A percentile compares a stretch with the other conserved stretches of the same genome.
phyloP scores from a whole-genome alignment of 257 asterid genomes.

The Lantana camara region DNA sequence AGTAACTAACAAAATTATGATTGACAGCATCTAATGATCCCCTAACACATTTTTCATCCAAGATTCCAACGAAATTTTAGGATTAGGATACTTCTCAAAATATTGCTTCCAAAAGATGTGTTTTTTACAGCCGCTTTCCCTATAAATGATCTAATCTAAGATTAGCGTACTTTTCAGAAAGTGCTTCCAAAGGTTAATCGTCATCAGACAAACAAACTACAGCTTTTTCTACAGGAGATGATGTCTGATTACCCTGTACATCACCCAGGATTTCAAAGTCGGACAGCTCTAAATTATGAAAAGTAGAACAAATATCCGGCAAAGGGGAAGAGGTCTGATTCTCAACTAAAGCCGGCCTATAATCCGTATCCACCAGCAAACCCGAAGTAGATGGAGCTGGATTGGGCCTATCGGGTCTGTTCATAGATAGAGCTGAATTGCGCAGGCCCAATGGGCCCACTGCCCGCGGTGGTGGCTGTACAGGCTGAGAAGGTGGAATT shows the following conservation, averaged over 20 bases:
- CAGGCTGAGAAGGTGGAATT: constrained; percentile 24
- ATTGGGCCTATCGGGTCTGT: constrained; percentile 17
- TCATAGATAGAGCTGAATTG: constrained; percentile 17
- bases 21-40: too few relatives aligned
- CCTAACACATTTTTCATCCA: too few relatives aligned
- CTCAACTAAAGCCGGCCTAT: constrained; percentile 15
- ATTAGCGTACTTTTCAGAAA: not conserved
- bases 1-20: too few relatives aligned
- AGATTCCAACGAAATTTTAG: too few relatives aligned
- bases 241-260: constrained; percentile 35
- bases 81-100: too few relatives aligned
- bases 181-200: constrained; percentile 32
- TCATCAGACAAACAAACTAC: constrained; percentile 78
- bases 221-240: constrained; percentile 29
- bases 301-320: constrained; percentile 33
- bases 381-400: constrained; percentile 25
- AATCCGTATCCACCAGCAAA: constrained; percentile 26
- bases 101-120: too few relatives aligned
- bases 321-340: not conserved
- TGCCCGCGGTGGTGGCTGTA: constrained; percentile 16
- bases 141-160: not conserved
- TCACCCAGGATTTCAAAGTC: constrained; percentile 39
- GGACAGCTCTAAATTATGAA: constrained; percentile 37
- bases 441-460: not conserved
- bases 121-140: too few relatives aligned